Conservation (phyloP, 2,329 filamentous ascomycete genomes). For the Epichloe aotearoae region DNA sequence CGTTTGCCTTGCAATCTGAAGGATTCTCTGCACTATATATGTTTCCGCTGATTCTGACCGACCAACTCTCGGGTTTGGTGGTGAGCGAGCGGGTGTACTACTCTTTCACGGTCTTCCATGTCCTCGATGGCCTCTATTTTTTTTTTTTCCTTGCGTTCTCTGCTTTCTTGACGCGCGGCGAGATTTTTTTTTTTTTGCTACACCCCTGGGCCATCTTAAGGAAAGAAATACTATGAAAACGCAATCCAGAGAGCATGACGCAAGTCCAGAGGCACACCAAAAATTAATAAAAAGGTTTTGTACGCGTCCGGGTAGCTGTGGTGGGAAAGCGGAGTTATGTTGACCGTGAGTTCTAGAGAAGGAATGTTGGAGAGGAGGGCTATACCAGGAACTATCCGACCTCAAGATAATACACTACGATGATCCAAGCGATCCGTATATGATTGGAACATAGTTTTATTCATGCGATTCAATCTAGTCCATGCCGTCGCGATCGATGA, state of each 20-base stretch:
- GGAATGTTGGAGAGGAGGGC: constrained; percentile 4
- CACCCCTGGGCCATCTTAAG: neutral
- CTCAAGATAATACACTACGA: constrained; percentile 23
- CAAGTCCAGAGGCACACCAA: neutral
- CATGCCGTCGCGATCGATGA: no score
- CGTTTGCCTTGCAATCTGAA: constrained; percentile 13
- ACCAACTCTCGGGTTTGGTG: constrained; percentile 17
- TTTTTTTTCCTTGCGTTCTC: constrained; percentile 4
- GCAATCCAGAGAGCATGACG: neutral
- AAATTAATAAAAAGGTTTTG: neutral
- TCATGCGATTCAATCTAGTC: no score
- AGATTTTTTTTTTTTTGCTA: neutral
- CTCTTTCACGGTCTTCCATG: constrained; percentile 20
- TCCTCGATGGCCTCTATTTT: constrained; percentile 14
- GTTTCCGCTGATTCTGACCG: constrained; percentile 16
- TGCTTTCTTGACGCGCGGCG: constrained; percentile 7
- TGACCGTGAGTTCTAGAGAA: neutral
- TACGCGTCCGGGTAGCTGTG: constrained; percentile 9
- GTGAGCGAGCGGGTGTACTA: constrained; percentile 23
- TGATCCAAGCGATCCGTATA: constrained; percentile 11
- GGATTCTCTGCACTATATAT: constrained; percentile 21
- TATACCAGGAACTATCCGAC: constrained; percentile 16
- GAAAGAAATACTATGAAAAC: neutral
- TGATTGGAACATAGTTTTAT: neutral
- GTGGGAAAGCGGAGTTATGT: constrained; percentile 4